Evolutionary conservation across 1,284 basidiomycete species (phyloP), one percentile per base, ranked within the genome.

Genomic region (Sanghuangporus weigelae): DNA sequence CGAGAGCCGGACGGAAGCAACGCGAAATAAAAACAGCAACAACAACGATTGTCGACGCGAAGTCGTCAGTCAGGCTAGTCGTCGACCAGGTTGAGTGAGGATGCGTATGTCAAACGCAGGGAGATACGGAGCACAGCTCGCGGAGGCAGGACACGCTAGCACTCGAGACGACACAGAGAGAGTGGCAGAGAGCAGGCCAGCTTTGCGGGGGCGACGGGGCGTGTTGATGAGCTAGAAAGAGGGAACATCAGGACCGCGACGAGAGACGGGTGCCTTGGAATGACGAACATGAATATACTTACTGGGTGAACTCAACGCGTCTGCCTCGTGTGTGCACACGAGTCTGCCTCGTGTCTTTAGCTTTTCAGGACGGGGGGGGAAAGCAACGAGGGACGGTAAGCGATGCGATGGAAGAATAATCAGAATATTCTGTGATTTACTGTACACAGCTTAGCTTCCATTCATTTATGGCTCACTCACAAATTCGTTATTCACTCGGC

Each of bases 301-400:
- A n/a, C 16, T 11, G 53, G 6, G 26, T 35, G 36, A 48, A 21
- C 31, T 12, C 58, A 59, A 60, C 58, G 58, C 58, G 48, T 39
- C 48, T 51, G 58, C 58, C 58, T 60, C 58, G 58, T 60, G 58
- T 59, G 44, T 44, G 19, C 16, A 60, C 58, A 60, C 58, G 58
- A 38, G 48, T 42, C 58, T 14, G 58, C 58, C 58, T 53, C 58
- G 58, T 60, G 58, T 51, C 26, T 60, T 60, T 60, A 60, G 58
- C 48, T 51, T 60, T 42, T 31, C 7, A 49, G 14, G 46, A 38
- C 31, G 58, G n/a, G 35, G 38, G 48, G 35, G 31, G 14, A 35
- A 60, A 44, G 35, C 40, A 40, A 14, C 7, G 39, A 14, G 14
- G 39, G 14, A 40, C 14, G 39, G 39, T n/a, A 44, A 44, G 5